phyloP scores from a whole-genome alignment of 176 grass and related monocot species.

The Juncus effusus region DNA sequence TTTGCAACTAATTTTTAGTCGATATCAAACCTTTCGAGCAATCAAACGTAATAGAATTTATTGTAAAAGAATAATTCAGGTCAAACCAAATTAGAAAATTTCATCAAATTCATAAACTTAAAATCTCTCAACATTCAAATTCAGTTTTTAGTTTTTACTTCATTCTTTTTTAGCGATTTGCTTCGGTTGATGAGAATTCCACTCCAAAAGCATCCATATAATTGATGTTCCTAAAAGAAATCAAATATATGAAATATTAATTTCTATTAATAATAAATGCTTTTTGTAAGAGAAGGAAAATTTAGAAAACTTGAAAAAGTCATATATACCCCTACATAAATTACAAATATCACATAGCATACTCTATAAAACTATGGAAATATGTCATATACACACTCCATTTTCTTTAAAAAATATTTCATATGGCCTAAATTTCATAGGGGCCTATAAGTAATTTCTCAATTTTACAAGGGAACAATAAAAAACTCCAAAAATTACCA shows the following conservation, averaged over 20 bases:
- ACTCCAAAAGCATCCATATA: slow-evolving; percentile 70
- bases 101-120: neutral
- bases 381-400: too few species aligned
- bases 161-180: neutral
- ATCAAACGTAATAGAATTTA: too few species aligned
- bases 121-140: neutral
- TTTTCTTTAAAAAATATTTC: too few species aligned
- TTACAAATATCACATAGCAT: too few species aligned
- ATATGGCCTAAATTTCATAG: too few species aligned
- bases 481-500: slow-evolving; percentile 35
- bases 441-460: neutral
- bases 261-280: too few species aligned
- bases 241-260: neutral
- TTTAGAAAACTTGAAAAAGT: slow-evolving; percentile 1
- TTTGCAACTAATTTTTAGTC: too few species aligned
- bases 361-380: too few species aligned
- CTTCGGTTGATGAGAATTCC: slow-evolving; percentile 38
- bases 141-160: neutral
- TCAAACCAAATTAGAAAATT: neutral
- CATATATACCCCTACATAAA: too few species aligned
- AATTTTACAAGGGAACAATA: neutral
- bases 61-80: too few species aligned
- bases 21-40: too few species aligned
- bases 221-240: slow-evolving; percentile 52
- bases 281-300: neutral